phyloP scores from a whole-genome alignment of 805 yeast genomes.

The Metschnikowia colocasiae region DNA sequence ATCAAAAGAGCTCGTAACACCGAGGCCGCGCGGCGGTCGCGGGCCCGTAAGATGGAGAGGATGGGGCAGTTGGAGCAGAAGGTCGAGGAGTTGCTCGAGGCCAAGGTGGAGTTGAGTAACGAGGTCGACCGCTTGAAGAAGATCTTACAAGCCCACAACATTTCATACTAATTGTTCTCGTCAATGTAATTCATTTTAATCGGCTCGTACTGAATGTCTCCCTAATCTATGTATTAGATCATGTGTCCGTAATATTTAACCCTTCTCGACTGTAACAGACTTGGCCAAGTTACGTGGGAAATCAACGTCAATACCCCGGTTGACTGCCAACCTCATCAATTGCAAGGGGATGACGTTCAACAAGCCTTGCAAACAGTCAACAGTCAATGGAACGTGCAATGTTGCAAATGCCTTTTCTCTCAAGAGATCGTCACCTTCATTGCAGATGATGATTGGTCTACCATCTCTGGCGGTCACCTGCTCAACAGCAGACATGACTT shows the following conservation, averaged over 20 bases:
- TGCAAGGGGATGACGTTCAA: slow-evolving; percentile 93
- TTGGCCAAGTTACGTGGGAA: slow-evolving; percentile 98
- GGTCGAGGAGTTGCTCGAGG: slow-evolving; percentile 60
- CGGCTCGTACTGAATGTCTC: too few species aligned
- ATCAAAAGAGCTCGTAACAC: slow-evolving; percentile 93
- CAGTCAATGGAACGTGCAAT: slow-evolving; percentile 90
- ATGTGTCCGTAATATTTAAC: neutral
- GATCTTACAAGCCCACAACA: slow-evolving; percentile 31
- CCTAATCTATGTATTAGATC: too few species aligned
- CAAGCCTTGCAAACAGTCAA: slow-evolving; percentile 96
- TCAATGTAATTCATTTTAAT: too few species aligned
- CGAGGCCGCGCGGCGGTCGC: slow-evolving; percentile 94
- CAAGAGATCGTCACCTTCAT: slow-evolving; percentile 69
- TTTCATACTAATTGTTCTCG: slow-evolving; percentile 9
- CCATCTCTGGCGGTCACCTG: slow-evolving; percentile 98
- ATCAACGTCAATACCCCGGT: slow-evolving; percentile 94
- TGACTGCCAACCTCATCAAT: slow-evolving; percentile 92
- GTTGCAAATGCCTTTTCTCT: slow-evolving; percentile 59
- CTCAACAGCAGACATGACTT: slow-evolving; percentile 90
- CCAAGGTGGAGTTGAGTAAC: slow-evolving; percentile 55
- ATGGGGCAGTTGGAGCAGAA: slow-evolving; percentile 77
- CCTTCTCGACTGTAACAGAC: slow-evolving; percentile 93
- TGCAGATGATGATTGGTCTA: slow-evolving; percentile 89
- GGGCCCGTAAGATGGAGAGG: slow-evolving; percentile 89
- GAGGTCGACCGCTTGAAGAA: slow-evolving; percentile 62